These are phyloP conservation scores for Silene latifolia DNA, from an alignment of 148 eudicot species.

Conservation along the genomic window DNA sequence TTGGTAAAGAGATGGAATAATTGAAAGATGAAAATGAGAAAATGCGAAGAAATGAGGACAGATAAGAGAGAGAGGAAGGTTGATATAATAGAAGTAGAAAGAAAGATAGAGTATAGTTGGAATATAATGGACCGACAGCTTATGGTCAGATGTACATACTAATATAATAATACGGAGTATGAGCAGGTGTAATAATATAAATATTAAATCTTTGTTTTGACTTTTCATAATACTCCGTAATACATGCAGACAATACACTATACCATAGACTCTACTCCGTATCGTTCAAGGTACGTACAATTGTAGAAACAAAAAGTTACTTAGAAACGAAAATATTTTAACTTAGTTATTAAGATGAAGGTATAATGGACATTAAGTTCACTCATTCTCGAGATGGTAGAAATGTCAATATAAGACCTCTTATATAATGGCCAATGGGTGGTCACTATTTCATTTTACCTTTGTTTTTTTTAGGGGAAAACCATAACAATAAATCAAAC, in stretches of 20 bases:
- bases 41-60: neutral
- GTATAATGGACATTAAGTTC: too few relatives aligned
- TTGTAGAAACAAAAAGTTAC: neutral
- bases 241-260: too few relatives aligned
- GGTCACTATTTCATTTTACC: too few relatives aligned
- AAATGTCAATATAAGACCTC: too few relatives aligned
- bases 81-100: neutral
- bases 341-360: too few relatives aligned
- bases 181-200: neutral
- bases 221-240: neutral
- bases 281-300: neutral
- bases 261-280: neutral
- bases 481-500: too few relatives aligned
- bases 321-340: too few relatives aligned
- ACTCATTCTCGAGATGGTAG: too few relatives aligned
- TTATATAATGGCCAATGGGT: too few relatives aligned
- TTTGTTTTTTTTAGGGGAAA: too few relatives aligned
- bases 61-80: neutral
- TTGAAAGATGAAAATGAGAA: neutral
- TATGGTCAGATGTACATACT: slow-evolving; percentile 11
- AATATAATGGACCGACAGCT: slow-evolving; percentile 7
- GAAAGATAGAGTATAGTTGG: neutral
- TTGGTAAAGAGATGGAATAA: neutral
- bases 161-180: too few relatives aligned
- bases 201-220: neutral